These are phyloP conservation scores for Xylariaceae sp. DNA, from an alignment of 2,329 filamentous ascomycete species.

Conservation along the genomic window DNA sequence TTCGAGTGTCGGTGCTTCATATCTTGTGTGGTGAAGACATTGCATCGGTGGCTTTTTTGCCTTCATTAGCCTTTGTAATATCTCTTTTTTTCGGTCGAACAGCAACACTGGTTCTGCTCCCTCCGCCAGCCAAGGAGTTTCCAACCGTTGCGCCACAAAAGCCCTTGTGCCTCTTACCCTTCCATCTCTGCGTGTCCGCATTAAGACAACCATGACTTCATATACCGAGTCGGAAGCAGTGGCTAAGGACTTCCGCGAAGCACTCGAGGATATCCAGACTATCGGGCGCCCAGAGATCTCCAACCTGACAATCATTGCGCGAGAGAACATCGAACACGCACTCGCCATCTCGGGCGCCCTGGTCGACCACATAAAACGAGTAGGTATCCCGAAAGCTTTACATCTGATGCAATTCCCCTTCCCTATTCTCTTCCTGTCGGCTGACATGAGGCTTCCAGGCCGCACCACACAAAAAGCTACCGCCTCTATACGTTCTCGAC, in stretches of 20 bases:
- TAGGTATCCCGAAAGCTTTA: conserved; percentile 48
- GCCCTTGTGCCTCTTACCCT: conserved; percentile 3
- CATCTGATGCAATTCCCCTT: background rate
- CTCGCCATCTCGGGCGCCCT: conserved; percentile 86
- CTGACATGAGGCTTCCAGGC: conserved; percentile 58
- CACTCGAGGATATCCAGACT: conserved; percentile 81
- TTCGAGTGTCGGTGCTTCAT: conserved; percentile 23
- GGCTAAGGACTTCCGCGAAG: conserved; percentile 89
- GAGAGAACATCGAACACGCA: conserved; percentile 94
- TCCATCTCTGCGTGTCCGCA: conserved; percentile 16
- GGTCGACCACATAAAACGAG: conserved; percentile 89
- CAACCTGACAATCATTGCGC: conserved; percentile 94
- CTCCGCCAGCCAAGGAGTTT: conserved; percentile 1
- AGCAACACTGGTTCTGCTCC: conserved; percentile 1
- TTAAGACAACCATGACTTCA: conserved; percentile 20
- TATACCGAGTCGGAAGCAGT: conserved; percentile 66
- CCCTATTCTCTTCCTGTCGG: background rate
- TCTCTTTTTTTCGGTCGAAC: conserved; percentile 18
- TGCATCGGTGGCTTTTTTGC: conserved; percentile 20
- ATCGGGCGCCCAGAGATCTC: conserved; percentile 95
- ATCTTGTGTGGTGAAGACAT: conserved; percentile 25
- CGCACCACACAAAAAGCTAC: conserved; percentile 80
- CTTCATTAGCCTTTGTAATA: conserved; percentile 22
- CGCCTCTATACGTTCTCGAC: conserved; percentile 95
- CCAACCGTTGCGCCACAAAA: conserved; percentile 14